Evolutionary conservation across 2,329 filamentous ascomycete species (phyloP).

Genomic region (Anthostomella pinea): DNA sequence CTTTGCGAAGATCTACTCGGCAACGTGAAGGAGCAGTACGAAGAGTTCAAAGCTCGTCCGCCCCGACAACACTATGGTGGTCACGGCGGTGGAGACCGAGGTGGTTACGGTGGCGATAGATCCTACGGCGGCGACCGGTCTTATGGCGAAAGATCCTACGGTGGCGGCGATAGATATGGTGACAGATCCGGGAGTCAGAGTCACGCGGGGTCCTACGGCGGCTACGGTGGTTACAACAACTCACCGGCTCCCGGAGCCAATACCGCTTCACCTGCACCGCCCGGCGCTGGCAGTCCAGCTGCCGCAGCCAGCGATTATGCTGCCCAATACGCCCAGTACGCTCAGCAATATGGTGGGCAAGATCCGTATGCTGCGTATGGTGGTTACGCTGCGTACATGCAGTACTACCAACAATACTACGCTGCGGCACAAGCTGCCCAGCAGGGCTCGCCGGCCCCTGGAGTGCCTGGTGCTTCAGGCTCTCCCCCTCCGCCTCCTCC

Average conservation of each 20-base stretch:
- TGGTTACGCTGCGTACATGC: constrained; percentile 75
- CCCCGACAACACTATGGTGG: constrained; percentile 60
- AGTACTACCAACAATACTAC: constrained; percentile 73
- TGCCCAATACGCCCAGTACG: constrained; percentile 81
- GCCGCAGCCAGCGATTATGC: constrained; percentile 56
- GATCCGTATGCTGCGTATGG: constrained; percentile 92
- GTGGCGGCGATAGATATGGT: constrained; percentile 30
- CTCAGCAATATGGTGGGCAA: constrained; percentile 71
- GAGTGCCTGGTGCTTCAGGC: constrained; percentile 43
- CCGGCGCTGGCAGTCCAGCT: constrained; percentile 41
- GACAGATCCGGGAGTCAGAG: constrained; percentile 34
- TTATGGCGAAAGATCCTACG: constrained; percentile 29
- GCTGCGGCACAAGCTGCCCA: constrained; percentile 52
- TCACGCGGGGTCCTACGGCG: constrained; percentile 29
- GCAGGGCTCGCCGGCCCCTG: constrained; percentile 39
- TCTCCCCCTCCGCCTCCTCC: constrained; percentile 59
- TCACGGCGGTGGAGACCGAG: constrained; percentile 37
- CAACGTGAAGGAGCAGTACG: constrained; percentile 86
- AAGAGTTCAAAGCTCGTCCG: constrained; percentile 82
- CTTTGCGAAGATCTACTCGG: constrained; percentile 84
- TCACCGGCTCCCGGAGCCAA: constrained; percentile 39
- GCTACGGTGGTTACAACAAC: constrained; percentile 36
- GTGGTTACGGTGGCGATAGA: constrained; percentile 41
- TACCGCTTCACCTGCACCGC: constrained; percentile 39
- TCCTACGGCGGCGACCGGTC: constrained; percentile 35